These are phyloP conservation scores for Strigomonas culicis DNA, from an alignment of 208 protist genomes.

Conservation along the genomic window DNA sequence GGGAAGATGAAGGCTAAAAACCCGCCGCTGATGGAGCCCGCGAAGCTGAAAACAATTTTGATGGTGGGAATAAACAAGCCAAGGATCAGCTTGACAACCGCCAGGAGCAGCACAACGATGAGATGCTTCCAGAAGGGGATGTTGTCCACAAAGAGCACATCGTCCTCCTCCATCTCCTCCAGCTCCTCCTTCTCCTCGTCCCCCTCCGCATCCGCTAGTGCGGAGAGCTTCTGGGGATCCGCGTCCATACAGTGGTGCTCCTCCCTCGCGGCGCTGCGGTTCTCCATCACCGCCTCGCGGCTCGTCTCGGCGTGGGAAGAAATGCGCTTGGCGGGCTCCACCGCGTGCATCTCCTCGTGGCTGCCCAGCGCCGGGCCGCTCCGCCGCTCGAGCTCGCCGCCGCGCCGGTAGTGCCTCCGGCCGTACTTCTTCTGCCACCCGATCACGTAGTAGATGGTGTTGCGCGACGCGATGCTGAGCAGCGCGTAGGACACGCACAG, in stretches of 20 bases:
- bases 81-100: slow-evolving; percentile 34
- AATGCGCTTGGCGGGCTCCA: background rate
- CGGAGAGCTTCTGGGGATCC: background rate
- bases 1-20: slow-evolving; percentile 57
- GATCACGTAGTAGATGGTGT: slow-evolving; percentile 57
- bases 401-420: background rate
- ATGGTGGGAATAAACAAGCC: slow-evolving; percentile 78
- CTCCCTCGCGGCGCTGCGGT: background rate
- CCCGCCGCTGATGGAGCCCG: slow-evolving; percentile 50
- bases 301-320: background rate
- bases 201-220: background rate
- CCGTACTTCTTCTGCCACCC: slow-evolving; percentile 38
- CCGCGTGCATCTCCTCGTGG: background rate
- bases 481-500: slow-evolving; percentile 55
- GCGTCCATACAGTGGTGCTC: background rate
- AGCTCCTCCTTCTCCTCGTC: background rate
- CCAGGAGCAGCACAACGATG: slow-evolving; percentile 23
- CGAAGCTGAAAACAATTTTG: slow-evolving; percentile 56
- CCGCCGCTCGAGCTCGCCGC: background rate
- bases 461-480: slow-evolving; percentile 33
- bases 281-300: background rate
- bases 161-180: slow-evolving; percentile 8
- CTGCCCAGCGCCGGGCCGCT: background rate
- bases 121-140: slow-evolving; percentile 39
- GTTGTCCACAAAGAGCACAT: slow-evolving; percentile 38